These are phyloP conservation scores for Carex cristatella DNA, from an alignment of 176 grass and related monocot species.

Conservation along the genomic window DNA sequence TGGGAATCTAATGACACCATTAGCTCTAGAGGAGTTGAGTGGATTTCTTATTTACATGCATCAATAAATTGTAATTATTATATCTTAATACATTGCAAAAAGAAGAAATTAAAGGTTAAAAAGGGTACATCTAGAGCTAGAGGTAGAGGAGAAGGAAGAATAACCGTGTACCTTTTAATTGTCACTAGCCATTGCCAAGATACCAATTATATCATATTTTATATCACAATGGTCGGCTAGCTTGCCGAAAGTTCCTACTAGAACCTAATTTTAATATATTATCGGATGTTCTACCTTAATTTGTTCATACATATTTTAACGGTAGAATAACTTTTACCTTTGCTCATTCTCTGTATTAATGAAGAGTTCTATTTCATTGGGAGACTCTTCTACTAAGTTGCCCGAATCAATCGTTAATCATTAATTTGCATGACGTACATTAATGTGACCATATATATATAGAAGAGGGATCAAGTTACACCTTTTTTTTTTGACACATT, in stretches of 20 bases:
- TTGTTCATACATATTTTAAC: not conserved
- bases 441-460: too few species aligned
- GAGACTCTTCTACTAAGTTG: not conserved
- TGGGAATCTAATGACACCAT: conserved; percentile 17
- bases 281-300: not conserved
- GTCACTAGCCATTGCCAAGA: not conserved
- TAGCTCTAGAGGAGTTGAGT: not conserved
- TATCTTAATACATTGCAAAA: not conserved
- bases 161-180: not conserved
- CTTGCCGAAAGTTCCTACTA: not conserved
- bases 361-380: not conserved
- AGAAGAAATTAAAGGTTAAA: not conserved
- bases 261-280: not conserved
- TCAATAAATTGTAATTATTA: not conserved
- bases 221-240: not conserved
- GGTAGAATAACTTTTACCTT: not conserved
- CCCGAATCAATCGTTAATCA: not conserved
- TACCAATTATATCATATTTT: conserved; percentile 10
- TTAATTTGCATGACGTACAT: too few species aligned
- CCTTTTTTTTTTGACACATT: too few species aligned
- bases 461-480: too few species aligned
- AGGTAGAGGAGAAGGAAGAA: not conserved
- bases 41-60: conserved; percentile 13
- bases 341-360: not conserved
- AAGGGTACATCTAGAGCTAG: not conserved